Evolutionary conservation across 148 eudicot species (phyloP).

Genomic region (Oxyria digyna): DNA sequence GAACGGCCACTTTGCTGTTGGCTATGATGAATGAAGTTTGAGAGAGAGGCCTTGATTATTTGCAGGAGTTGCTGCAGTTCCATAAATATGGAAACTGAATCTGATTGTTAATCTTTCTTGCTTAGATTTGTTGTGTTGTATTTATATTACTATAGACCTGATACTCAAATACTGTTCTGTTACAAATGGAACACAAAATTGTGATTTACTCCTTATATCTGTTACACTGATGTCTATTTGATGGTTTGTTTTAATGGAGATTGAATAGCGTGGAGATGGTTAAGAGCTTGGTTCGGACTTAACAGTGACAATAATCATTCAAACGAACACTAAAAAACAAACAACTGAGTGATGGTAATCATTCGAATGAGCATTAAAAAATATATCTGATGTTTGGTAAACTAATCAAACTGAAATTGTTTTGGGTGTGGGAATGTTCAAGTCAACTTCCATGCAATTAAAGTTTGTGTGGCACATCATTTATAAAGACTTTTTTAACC

Average conservation of each 20-base stretch:
- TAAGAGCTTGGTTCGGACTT: no score
- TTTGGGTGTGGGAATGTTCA: no score
- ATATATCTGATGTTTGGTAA: no score
- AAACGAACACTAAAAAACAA: no score
- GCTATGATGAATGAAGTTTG: conserved; percentile 9
- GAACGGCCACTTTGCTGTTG: conserved; percentile 42
- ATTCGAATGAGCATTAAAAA: no score
- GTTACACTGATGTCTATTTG: neutral
- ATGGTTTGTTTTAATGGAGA: neutral
- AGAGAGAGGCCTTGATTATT: neutral
- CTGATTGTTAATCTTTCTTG: neutral
- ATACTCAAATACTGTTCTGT: neutral
- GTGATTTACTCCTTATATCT: neutral
- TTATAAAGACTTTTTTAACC: no score
- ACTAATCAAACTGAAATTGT: no score
- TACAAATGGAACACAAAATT: neutral
- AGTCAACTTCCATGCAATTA: no score
- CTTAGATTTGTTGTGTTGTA: neutral
- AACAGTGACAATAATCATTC: no score
- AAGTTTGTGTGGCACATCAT: no score
- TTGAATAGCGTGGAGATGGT: no score
- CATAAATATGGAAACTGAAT: neutral
- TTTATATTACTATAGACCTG: neutral
- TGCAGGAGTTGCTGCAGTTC: neutral
- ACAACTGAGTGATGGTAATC: no score